Base-by-base conservation (phyloP, 106 monocot genomes). In the Allium fistulosum region DNA sequence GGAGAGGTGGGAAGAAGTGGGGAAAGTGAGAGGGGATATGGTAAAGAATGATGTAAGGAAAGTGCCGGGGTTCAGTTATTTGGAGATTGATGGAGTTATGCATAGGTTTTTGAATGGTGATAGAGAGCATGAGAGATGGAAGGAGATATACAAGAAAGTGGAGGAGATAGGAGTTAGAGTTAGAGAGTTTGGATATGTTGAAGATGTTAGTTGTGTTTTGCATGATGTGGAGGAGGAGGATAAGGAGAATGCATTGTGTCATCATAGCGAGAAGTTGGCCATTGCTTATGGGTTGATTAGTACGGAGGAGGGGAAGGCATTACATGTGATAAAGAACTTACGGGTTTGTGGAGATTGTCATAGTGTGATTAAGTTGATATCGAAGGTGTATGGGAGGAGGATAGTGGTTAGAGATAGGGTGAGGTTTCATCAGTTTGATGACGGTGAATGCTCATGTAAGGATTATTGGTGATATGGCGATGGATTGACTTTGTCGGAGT, bases 191-290 rank as follows among this genome's bases (percentile, higher is more conserved):
- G 95, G 95, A 17, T 85, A 91, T 70, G 65, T 78, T 53, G 64
- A 91, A 2, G 91, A 88, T 57, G 86, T 85, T 0, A 65, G 55
- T 11, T 78, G 82, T 59, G 84, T 96, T 47, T 63, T 96, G 73
- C 95, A 96, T 53, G 95, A 91, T 62, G 84, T 96, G 22, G 84
- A 75, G 62, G 91, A 96, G 67, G 91, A 96, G 74, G 91, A 96
- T 18, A 96, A 96, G 60, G 79, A 96, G 73, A 66, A 79, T 17
- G 95, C 81, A 14, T 48, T 96, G 53, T 78, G 66, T 58, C 72
- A 80, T 11, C 95, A 75, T 28, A 75, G 75, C 13, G 75, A 75
- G 62, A 75, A 75, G 59, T 45, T 75, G 53, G 75, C 75, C 9
- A 69, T 75, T 12, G 68, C 75, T 9, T 75, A 68, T 69, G 75